Percentiles rank a stretch among this genome's conserved stretches.
These are phyloP conservation scores for Mycena venus DNA, from an alignment of 768 basidiomycete species.

Conservation along the genomic window DNA sequence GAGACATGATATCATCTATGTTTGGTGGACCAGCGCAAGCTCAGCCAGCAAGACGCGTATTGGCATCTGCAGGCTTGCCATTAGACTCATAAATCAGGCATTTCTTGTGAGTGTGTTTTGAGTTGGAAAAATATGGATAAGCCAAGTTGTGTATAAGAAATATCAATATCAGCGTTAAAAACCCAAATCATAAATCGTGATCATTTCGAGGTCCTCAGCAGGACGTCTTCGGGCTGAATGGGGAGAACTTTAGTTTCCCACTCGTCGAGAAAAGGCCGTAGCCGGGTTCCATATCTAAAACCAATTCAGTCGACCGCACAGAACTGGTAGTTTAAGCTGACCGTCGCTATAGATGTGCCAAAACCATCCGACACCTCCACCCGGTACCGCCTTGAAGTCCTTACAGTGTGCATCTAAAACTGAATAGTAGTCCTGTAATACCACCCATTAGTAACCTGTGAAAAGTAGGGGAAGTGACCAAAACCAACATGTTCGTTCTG, in stretches of 20 bases:
- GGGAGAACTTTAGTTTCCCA: conserved; percentile 67
- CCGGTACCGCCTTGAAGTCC: conserved; percentile 68
- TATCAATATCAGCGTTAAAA: too few relatives aligned
- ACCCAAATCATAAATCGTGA: too few relatives aligned
- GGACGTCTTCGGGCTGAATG: conserved; percentile 71
- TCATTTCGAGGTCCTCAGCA: conserved; percentile 56
- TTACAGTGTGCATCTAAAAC: conserved; percentile 75
- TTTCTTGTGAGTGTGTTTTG: not conserved
- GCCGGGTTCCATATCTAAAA: conserved; percentile 60
- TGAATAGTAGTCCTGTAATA: conserved; percentile 69
- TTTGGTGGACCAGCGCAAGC: conserved; percentile 77
- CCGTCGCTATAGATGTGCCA: conserved; percentile 82
- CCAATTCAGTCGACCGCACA: too few relatives aligned
- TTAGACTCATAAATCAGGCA: conserved; percentile 56
- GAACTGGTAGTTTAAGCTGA: too few relatives aligned
- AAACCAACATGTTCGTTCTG: conserved; percentile 73
- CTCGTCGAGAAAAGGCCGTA: conserved; percentile 74
- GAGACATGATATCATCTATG: conserved; percentile 90
- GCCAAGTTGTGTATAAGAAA: not conserved
- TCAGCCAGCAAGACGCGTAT: conserved; percentile 55
- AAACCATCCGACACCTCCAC: conserved; percentile 85
- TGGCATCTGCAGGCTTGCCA: conserved; percentile 55
- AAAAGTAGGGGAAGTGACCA: conserved; percentile 23
- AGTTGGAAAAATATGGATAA: not conserved
- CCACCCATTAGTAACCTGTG: not conserved